Evolutionary conservation across 1,284 basidiomycete genomes (phyloP).

Genomic region (Neolentinus lepideus): DNA sequence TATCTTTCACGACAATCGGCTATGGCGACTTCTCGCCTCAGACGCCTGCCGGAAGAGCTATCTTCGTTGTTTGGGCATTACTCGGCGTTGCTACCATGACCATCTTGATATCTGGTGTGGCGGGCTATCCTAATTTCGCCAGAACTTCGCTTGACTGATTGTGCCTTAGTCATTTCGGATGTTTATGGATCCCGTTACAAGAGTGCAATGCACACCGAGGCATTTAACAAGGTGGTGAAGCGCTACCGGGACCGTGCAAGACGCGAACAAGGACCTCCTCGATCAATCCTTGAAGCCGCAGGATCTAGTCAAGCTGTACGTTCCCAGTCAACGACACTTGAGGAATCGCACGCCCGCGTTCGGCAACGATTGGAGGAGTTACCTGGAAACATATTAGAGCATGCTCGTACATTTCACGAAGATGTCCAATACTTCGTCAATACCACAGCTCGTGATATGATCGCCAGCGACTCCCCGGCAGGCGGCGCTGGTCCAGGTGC

Average conservation of each 20-base stretch:
- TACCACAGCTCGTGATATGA: conserved; percentile 10
- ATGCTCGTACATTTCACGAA: conserved; percentile 37
- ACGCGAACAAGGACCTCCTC: conserved; percentile 9
- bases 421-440: conserved; percentile 36
- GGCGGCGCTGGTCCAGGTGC: conserved; percentile 3
- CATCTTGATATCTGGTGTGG: conserved; percentile 59
- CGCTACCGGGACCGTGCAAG: conserved; percentile 29
- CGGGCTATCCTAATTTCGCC: not conserved
- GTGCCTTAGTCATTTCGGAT: conserved; percentile 52
- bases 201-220: conserved; percentile 34
- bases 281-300: conserved; percentile 8
- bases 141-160: conserved; percentile 7
- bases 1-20: conserved; percentile 62
- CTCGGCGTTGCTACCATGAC: conserved; percentile 73
- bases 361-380: conserved; percentile 37
- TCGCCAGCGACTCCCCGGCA: conserved; percentile 8
- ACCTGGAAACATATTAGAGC: conserved; percentile 38
- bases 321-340: conserved; percentile 7
- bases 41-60: conserved; percentile 62
- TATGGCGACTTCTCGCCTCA: conserved; percentile 62
- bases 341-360: conserved; percentile 17
- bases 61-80: conserved; percentile 80
- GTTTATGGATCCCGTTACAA: conserved; percentile 52
- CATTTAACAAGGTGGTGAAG: conserved; percentile 41
- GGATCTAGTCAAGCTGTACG: conserved; percentile 6